phyloP scores from a whole-genome alignment of 306 rosid genomes.

The Vigna angularis region DNA sequence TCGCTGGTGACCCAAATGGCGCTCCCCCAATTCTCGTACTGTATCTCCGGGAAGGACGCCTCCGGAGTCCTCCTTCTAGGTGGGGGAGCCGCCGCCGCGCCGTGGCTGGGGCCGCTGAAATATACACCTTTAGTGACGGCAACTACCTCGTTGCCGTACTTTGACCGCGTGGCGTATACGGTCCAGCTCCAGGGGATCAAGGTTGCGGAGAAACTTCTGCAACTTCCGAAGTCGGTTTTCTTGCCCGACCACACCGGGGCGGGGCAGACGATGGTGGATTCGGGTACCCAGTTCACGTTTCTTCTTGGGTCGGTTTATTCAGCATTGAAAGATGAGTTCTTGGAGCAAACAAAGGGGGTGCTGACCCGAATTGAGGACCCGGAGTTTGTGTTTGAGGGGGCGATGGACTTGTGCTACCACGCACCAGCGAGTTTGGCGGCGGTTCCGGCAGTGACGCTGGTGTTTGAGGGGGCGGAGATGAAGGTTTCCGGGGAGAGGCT shows the following conservation, averaged over 20 bases:
- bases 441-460: constrained; percentile 65
- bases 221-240: constrained; percentile 61
- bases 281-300: constrained; percentile 88
- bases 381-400: constrained; percentile 76
- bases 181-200: constrained; percentile 77
- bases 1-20: constrained; percentile 71
- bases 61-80: constrained; percentile 76
- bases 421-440: constrained; percentile 32
- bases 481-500: constrained; percentile 62
- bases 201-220: constrained; percentile 54
- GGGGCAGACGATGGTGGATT: constrained; percentile 89
- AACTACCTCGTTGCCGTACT: constrained; percentile 72
- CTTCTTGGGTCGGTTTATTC: constrained; percentile 78
- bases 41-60: constrained; percentile 68
- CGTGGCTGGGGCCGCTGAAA: constrained; percentile 64
- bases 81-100: constrained; percentile 26
- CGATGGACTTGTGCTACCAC: constrained; percentile 78
- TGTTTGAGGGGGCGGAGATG: constrained; percentile 82
- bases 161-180: constrained; percentile 80
- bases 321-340: constrained; percentile 66
- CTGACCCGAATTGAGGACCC: constrained; percentile 50
- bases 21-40: constrained; percentile 78
- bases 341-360: constrained; percentile 56
- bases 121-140: constrained; percentile 74
- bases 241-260: constrained; percentile 90